Evolutionary conservation across 495 filamentous ascomycete species (phyloP).

Genomic region (Neurospora tetrasperma): DNA sequence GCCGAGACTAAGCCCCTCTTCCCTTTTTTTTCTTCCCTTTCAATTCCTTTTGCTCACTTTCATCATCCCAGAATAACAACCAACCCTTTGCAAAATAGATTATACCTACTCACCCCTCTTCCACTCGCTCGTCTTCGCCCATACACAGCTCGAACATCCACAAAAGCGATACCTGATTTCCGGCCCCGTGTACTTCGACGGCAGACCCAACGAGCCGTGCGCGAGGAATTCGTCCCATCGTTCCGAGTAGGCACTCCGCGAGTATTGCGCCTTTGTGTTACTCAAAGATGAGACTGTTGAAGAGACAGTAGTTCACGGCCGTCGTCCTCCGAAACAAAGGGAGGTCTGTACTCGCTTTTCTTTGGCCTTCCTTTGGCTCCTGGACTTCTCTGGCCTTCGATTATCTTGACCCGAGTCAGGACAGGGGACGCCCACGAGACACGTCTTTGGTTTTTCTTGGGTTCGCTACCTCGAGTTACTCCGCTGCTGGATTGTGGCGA

Average conservation of each 20-base stretch:
- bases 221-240: background rate
- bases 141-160: background rate
- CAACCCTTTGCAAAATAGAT: background rate
- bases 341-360: no score
- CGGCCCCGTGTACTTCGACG: background rate
- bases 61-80: background rate
- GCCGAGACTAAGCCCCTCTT: background rate
- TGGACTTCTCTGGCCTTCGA: no score
- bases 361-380: no score
- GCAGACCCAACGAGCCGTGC: background rate
- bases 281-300: background rate
- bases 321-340: no score
- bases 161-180: background rate
- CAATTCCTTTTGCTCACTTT: background rate
- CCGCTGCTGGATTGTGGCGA: no score
- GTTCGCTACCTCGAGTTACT: no score
- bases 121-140: background rate
- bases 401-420: no score
- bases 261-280: background rate
- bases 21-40: background rate
- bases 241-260: background rate
- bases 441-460: no score
- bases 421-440: no score
- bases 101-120: background rate
- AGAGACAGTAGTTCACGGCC: no score